Evolutionary conservation across 129 eudicot genomes (phyloP).

Genomic region (Glebionis coronaria): DNA sequence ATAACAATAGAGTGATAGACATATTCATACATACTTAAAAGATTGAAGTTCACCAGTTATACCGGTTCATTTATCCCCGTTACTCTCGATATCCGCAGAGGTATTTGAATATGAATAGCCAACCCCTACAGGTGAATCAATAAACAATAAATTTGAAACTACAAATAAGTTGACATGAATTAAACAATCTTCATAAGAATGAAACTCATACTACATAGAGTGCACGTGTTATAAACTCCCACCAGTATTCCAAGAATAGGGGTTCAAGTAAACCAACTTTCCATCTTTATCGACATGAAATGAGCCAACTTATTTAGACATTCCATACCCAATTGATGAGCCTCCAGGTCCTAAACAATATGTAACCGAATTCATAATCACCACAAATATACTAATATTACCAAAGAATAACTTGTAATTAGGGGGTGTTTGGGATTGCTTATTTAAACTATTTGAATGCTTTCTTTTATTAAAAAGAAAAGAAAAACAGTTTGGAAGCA

Average conservation of each 20-base stretch:
- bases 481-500: too few relatives aligned
- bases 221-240: background rate
- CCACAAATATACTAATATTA: too few relatives aligned
- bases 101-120: slow-evolving; percentile 93
- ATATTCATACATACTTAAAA: background rate
- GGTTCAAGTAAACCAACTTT: slow-evolving; percentile 75
- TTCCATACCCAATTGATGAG: slow-evolving; percentile 84
- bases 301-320: slow-evolving; percentile 88
- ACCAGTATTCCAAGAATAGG: slow-evolving; percentile 91
- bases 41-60: slow-evolving; percentile 27
- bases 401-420: too few relatives aligned
- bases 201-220: background rate
- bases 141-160: slow-evolving; percentile 81
- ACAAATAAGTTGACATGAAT: slow-evolving; percentile 32
- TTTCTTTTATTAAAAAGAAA: too few relatives aligned
- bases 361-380: too few relatives aligned
- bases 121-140: slow-evolving; percentile 97
- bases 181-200: background rate
- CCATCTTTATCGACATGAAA: slow-evolving; percentile 96
- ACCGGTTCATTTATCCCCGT: slow-evolving; percentile 96
- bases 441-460: too few relatives aligned
- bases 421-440: too few relatives aligned
- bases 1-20: slow-evolving; percentile 5
- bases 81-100: slow-evolving; percentile 56
- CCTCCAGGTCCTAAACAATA: slow-evolving; percentile 99